Base-by-base conservation (phyloP, 2,329 filamentous ascomycete genomes). In the Ophiostoma sp. region DNA sequence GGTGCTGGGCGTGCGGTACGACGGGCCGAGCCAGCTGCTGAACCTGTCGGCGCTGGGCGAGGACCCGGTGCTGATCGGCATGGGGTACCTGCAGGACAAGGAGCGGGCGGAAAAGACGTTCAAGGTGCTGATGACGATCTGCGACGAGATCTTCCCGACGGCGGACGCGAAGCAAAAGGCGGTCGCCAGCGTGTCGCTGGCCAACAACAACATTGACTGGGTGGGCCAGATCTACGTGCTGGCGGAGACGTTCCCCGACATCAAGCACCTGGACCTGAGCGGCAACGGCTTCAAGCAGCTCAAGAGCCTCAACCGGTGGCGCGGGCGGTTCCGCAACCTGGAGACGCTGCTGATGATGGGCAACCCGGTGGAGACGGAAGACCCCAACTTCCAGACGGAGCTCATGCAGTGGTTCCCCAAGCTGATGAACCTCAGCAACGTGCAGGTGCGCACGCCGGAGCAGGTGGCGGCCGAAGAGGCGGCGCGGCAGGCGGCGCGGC, bases 231-330 rank as follows among this genome's bases (percentile, higher is more conserved):
- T 98, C 68, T 92, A 90, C 68, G 84, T 88, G 0, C 84, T 98
- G 1, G 88, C 92, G 11, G 86, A 87, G 68, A 93, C 91, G 0
- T 91, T 98, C 69, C 93, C 94, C 0, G 90, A 94, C 72, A 83
- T 98, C 72, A 89, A 92, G 77, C 94, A 97, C 74, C 87, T 99
- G 15, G 94, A 97, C 74, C 85, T 98, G 35, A 95, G 92, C 69
- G 87, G 89, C 77, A 98, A 98, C 80, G 86, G 89, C 15, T 87
- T 99, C 75, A 83, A 85, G 71, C 87, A 86, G 68, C 79, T 93
- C 68, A 86, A 88, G 70, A 85, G 86, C 11, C 79, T 99, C 66
- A 85, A 88, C 68, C 85, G 83, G 41, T 97, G 93, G 93, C 89
- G 89, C 72, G 87, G 88, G 76, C 92, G 91, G 70, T 94, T 98